These are phyloP conservation scores for Sporothrix schenckii DNA, from an alignment of 2,329 filamentous ascomycete genomes.

Conservation along the genomic window DNA sequence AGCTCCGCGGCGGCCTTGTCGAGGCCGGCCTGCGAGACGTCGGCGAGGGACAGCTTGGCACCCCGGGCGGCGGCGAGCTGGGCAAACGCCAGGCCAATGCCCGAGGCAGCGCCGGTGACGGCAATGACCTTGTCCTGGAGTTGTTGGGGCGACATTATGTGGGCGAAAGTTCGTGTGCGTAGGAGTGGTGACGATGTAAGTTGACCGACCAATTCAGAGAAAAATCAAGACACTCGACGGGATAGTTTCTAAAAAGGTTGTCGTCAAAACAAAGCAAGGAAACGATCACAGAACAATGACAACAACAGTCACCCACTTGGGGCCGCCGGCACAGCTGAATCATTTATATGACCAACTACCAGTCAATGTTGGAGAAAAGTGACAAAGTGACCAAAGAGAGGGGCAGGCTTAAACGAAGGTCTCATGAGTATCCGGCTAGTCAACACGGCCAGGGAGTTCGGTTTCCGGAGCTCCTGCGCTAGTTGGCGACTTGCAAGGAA, in stretches of 20 bases:
- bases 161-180: neutral
- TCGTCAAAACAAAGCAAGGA: neutral
- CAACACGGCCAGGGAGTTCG: constrained; percentile 1
- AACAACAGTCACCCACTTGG: neutral
- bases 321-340: neutral
- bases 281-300: neutral
- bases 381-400: neutral
- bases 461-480: constrained; percentile 10
- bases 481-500: neutral
- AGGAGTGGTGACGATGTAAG: neutral
- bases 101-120: constrained; percentile 51
- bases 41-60: constrained; percentile 51
- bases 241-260: no score
- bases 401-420: neutral
- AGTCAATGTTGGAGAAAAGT: neutral
- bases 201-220: no score
- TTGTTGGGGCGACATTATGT: constrained; percentile 39
- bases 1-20: constrained; percentile 31
- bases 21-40: constrained; percentile 47
- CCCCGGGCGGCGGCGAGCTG: constrained; percentile 48
- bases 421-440: neutral
- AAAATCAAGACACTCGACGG: neutral
- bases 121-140: constrained; percentile 47
- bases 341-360: constrained; percentile 9
- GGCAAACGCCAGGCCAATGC: constrained; percentile 52